These are phyloP conservation scores for Tieghemiomyces parasiticus DNA, from an alignment of 192 early-diverging fungal genomes.

Conservation along the genomic window DNA sequence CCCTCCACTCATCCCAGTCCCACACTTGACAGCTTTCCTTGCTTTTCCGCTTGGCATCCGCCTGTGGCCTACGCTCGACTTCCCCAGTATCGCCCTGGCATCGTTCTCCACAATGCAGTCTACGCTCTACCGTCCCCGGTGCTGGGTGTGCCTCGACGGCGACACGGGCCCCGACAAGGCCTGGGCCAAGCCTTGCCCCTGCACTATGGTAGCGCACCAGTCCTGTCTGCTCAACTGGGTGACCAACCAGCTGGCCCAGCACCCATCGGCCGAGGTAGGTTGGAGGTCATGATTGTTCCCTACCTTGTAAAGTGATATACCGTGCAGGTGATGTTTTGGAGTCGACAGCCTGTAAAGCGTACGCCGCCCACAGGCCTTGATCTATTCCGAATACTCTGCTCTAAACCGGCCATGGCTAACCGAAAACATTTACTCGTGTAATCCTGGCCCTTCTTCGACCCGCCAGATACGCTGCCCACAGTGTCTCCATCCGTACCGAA, in stretches of 20 bases:
- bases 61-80: too few relatives aligned
- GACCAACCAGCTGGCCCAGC: conserved; percentile 26
- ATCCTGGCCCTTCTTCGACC: background rate
- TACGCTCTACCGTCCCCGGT: too few relatives aligned
- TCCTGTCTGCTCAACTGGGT: conserved; percentile 46
- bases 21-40: too few relatives aligned
- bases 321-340: background rate
- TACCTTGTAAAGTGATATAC: background rate
- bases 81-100: too few relatives aligned
- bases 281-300: background rate
- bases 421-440: background rate
- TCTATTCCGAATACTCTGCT: background rate
- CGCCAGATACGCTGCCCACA: conserved; percentile 40
- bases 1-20: too few relatives aligned
- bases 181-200: conserved; percentile 42
- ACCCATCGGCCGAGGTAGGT: background rate
- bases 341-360: background rate
- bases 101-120: too few relatives aligned
- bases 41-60: too few relatives aligned
- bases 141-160: conserved; percentile 47
- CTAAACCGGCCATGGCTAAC: background rate
- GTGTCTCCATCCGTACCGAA: conserved; percentile 31
- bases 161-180: conserved; percentile 32
- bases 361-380: background rate
- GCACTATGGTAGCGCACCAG: conserved; percentile 40